phyloP scores from a whole-genome alignment of 176 grass and related monocot species.

The Oryza glumipatula region DNA sequence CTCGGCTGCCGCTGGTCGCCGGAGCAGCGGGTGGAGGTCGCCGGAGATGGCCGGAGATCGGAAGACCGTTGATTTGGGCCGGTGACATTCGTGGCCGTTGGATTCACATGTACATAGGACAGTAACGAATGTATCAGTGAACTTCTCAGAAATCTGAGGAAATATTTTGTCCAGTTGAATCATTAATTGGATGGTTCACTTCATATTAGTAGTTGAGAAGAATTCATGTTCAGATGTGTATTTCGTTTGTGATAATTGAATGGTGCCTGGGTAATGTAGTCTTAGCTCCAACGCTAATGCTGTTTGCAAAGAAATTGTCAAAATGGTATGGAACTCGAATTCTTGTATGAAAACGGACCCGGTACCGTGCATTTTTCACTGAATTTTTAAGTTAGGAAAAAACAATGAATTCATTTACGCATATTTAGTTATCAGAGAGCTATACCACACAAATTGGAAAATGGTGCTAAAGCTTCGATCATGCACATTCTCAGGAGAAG shows the following conservation, averaged over 20 bases:
- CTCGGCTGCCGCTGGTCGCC: background rate
- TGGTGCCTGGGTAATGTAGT: background rate
- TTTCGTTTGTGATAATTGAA: background rate
- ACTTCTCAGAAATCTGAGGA: background rate
- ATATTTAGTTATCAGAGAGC: background rate
- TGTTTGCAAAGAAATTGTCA: too few species aligned
- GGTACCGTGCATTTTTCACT: background rate
- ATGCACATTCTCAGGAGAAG: too few species aligned
- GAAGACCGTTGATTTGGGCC: background rate
- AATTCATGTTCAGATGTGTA: background rate
- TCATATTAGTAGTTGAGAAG: background rate
- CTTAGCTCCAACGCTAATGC: too few species aligned
- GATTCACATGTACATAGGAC: background rate
- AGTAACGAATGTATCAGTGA: background rate
- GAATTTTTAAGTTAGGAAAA: background rate
- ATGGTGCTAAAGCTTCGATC: too few species aligned
- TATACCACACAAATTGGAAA: too few species aligned
- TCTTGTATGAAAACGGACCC: background rate
- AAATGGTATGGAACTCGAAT: background rate
- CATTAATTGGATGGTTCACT: too few species aligned
- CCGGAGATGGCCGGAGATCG: background rate
- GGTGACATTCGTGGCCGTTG: background rate
- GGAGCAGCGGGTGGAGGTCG: conserved; percentile 5
- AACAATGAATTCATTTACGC: background rate
- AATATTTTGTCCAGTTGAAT: background rate